Evolutionary conservation across 768 basidiomycete species (phyloP).

Genomic region (Hericium coralloides): DNA sequence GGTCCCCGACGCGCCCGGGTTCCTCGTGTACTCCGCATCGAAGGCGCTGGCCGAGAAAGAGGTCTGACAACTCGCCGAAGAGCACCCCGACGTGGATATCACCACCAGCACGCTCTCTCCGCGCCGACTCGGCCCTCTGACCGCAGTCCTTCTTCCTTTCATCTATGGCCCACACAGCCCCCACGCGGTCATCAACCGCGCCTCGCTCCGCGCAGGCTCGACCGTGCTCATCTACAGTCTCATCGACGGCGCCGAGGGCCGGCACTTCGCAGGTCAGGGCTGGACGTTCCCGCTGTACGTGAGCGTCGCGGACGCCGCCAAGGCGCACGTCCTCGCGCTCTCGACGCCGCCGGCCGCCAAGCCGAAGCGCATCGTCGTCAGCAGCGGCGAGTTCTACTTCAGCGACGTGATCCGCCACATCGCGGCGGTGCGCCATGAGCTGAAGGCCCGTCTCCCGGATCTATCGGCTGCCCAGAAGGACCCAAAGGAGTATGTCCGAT

Average conservation of each 20-base stretch:
- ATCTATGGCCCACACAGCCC: background rate
- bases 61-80: constrained; percentile 16
- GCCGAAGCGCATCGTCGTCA: background rate
- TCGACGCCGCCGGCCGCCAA: background rate
- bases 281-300: background rate
- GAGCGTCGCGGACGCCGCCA: background rate
- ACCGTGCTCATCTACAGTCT: background rate
- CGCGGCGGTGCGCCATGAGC: background rate
- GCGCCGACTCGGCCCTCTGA: too few species aligned
- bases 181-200: background rate
- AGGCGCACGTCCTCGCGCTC: constrained; percentile 1
- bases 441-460: background rate
- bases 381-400: background rate
- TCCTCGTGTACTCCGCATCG: constrained; percentile 27
- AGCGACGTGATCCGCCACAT: background rate
- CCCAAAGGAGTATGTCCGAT: background rate
- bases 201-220: background rate
- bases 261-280: background rate
- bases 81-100: constrained; percentile 18
- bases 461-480: constrained; percentile 1
- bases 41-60: constrained; percentile 24
- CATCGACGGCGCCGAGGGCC: background rate
- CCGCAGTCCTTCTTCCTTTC: background rate
- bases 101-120: constrained; percentile 8
- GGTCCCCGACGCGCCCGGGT: constrained; percentile 7